Conservation (phyloP, 306 rosid genomes). For the Acacia crassicarpa region DNA sequence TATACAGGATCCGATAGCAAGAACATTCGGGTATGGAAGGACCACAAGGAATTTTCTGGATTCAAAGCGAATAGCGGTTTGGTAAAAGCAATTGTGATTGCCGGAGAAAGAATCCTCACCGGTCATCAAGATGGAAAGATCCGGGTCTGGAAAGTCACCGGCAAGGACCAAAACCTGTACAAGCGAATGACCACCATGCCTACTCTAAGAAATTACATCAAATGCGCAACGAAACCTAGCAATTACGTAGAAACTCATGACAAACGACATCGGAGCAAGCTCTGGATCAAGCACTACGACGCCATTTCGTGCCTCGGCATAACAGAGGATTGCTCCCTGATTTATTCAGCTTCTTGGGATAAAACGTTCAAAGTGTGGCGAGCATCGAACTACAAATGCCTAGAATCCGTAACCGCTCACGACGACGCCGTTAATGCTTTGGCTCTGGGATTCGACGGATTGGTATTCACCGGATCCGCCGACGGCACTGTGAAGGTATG, state of each 20-base stretch:
- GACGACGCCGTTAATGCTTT: conserved; percentile 82
- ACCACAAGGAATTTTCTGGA: conserved; percentile 63
- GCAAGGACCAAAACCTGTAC: conserved; percentile 36
- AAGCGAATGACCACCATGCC: conserved; percentile 74
- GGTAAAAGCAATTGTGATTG: conserved; percentile 76
- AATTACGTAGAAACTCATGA: conserved; percentile 64
- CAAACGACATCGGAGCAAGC: conserved; percentile 40
- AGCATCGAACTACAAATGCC: conserved; percentile 62
- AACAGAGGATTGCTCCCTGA: conserved; percentile 59
- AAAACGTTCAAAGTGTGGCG: conserved; percentile 86
- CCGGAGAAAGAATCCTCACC: conserved; percentile 57
- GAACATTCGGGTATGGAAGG: conserved; percentile 89
- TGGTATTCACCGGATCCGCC: conserved; percentile 83
- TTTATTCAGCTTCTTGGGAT: conserved; percentile 94
- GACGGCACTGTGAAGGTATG: conserved; percentile 83
- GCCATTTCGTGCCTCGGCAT: conserved; percentile 71
- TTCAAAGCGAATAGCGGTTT: conserved; percentile 82
- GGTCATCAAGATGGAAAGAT: conserved; percentile 94
- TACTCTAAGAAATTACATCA: conserved; percentile 56
- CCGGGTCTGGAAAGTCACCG: conserved; percentile 69
- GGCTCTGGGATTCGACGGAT: conserved; percentile 51
- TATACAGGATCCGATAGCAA: conserved; percentile 91
- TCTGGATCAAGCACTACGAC: conserved; percentile 83
- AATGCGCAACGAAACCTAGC: conserved; percentile 73
- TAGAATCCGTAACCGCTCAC: conserved; percentile 81